Percentiles rank a stretch among this genome's conserved stretches.
phyloP scores from a whole-genome alignment of 2,329 filamentous ascomycete species.

The Stagonosporopsis tanaceti region DNA sequence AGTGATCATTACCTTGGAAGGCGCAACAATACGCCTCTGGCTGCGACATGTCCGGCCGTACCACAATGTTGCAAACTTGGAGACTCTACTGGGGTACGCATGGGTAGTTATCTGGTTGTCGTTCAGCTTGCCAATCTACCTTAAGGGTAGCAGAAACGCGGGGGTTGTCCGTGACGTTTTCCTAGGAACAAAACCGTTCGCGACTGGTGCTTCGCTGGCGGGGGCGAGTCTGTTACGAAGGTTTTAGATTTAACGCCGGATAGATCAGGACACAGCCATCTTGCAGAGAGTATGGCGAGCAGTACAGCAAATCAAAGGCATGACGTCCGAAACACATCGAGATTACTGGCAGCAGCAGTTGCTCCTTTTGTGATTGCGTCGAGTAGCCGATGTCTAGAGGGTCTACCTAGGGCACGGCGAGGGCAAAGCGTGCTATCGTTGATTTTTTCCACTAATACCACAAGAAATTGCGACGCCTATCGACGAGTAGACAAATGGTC shows the following conservation, averaged over 20 bases:
- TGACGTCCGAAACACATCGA: too few relatives aligned
- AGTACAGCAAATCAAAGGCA: too few relatives aligned
- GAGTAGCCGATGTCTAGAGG: too few relatives aligned
- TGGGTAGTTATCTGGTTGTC: constrained; percentile 1
- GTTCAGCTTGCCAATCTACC: background rate
- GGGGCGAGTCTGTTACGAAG: background rate
- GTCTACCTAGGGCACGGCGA: too few relatives aligned
- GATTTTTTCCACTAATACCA: too few relatives aligned
- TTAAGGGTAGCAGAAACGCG: background rate
- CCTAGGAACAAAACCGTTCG: background rate
- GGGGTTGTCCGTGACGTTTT: background rate
- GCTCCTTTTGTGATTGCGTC: too few relatives aligned
- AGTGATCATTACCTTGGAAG: background rate
- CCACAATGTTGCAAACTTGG: background rate
- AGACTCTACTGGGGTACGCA: background rate
- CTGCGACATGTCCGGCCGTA: background rate
- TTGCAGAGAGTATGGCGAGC: too few relatives aligned
- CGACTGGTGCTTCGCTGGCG: background rate
- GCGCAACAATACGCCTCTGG: background rate
- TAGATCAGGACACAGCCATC: background rate
- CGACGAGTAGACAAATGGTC: too few relatives aligned
- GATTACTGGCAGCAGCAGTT: too few relatives aligned
- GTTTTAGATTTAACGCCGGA: too few relatives aligned
- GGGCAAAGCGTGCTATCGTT: too few relatives aligned
- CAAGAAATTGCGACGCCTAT: too few relatives aligned